Evolutionary conservation across 1,284 basidiomycete genomes (phyloP), one percentile per base, ranked within the genome.

Genomic region (Trametes polyzona): DNA sequence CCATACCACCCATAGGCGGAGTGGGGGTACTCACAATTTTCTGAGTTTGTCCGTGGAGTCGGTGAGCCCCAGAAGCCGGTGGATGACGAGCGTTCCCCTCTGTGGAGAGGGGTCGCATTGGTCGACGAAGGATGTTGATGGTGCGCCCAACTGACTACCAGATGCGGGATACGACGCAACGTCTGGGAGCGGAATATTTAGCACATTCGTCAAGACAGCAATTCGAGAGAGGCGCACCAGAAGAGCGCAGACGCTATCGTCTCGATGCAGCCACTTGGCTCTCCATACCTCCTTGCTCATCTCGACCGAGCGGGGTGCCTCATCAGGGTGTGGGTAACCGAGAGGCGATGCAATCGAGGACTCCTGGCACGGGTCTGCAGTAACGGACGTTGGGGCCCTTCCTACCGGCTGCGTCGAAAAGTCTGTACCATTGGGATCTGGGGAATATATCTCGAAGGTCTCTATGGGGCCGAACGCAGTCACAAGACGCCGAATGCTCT

Each of bases 71-170:
- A 51, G 2, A 21, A 33, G 14, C 51, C 47, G 10, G 32, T 26
- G 2, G 52, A 32, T 6, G 36, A 30, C 19, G 36, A 14, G 12
- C 33, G 4, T 4, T n/a, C 39, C 11, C 46, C 3, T 23, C 23
- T 47, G n/a, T n/a, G 21, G 14, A 43, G 19, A 6, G 35, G 3
- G 23, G 17, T 32, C 11, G 5, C 26, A n/a, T 19, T 14, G 11
- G 24, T 16, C 26, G 35, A 7, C 17, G 14, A 23, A 23, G 19
- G 47, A 35, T 17, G 62, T 32, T 68, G n/a, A n/a, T n/a, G 83
- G 70, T 91, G 89, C 19, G 88, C 86, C 90, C 90, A 92, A 32
- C 87, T 88, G n/a, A 89, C 84, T 1, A 79, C 84, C 9, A 92
- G 68, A 69, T 89, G 85, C 46, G 88, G 83, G 12, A 91, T 77